Conservation (phyloP, 139 green algal genomes). For the Chlorella ohadii region DNA sequence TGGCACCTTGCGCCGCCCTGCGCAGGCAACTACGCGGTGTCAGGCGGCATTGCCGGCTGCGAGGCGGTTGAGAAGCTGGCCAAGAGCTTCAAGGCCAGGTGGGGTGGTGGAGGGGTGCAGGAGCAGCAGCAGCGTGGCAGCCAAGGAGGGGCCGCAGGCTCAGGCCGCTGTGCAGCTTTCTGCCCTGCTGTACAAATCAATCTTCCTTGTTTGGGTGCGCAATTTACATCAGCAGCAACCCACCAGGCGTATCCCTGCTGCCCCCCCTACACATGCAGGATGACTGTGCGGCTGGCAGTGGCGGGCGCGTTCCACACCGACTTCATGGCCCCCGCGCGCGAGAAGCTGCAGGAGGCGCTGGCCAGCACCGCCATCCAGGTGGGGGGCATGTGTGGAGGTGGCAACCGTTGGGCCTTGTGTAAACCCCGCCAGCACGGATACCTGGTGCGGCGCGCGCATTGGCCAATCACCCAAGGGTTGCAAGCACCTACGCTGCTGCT, state of each 20-base stretch:
- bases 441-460: too few relatives aligned
- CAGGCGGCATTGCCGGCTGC: conserved; percentile 87
- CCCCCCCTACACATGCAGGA: conserved; percentile 54
- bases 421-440: too few relatives aligned
- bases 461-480: too few relatives aligned
- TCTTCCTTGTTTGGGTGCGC: too few relatives aligned
- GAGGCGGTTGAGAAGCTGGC: conserved; percentile 68
- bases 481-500: too few relatives aligned
- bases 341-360: conserved; percentile 86
- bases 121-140: background rate
- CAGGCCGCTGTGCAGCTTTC: background rate
- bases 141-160: background rate
- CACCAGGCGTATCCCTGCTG: too few relatives aligned
- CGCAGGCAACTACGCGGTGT: conserved; percentile 98
- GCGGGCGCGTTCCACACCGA: conserved; percentile 98
- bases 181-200: too few relatives aligned
- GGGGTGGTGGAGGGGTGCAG: background rate
- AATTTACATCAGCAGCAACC: too few relatives aligned
- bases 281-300: conserved; percentile 93
- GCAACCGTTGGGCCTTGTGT: too few relatives aligned
- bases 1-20: too few relatives aligned
- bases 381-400: too few relatives aligned
- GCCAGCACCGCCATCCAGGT: conserved; percentile 70
- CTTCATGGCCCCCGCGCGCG: conserved; percentile 92
- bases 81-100: conserved; percentile 54